Percentiles rank a stretch among this genome's conserved stretches.
phyloP scores from a whole-genome alignment of 495 filamentous ascomycete genomes.

The Trichocladium antarcticum region DNA sequence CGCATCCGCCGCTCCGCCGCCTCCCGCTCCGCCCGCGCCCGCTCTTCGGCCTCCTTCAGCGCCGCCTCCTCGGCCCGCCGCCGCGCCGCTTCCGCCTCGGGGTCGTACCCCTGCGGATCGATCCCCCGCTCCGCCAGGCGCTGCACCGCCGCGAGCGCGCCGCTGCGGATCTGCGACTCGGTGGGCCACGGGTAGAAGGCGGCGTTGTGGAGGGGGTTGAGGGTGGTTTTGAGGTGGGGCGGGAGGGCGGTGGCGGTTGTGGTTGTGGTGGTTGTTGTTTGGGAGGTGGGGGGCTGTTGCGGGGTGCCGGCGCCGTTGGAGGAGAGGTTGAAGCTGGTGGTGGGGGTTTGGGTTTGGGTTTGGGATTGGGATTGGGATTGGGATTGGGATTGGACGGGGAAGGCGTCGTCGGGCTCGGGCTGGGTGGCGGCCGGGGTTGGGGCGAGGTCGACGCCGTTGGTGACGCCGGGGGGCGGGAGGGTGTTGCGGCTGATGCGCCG shows the following conservation, averaged over 20 bases:
- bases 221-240: constrained; percentile 31
- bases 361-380: not conserved
- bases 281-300: constrained; percentile 1
- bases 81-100: constrained; percentile 39
- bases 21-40: constrained; percentile 23
- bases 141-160: constrained; percentile 51
- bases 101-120: constrained; percentile 46
- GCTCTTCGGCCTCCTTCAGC: constrained; percentile 25
- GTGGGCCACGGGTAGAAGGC: constrained; percentile 59
- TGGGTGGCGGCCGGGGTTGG: constrained; percentile 1
- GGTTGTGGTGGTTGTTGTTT: not conserved
- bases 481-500: constrained; percentile 64
- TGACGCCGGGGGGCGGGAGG: constrained; percentile 50
- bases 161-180: constrained; percentile 50
- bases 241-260: constrained; percentile 23
- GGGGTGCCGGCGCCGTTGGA: constrained; percentile 4
- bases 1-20: constrained; percentile 31
- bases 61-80: constrained; percentile 31
- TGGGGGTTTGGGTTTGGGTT: constrained; percentile 10
- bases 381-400: not conserved
- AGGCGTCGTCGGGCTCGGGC: constrained; percentile 3
- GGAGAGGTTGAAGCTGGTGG: constrained; percentile 14
- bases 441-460: constrained; percentile 26
- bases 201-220: constrained; percentile 42
- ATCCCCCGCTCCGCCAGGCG: constrained; percentile 45